Base-by-base conservation (phyloP, 2,329 filamentous ascomycete genomes). In the Capronia epimyces region DNA sequence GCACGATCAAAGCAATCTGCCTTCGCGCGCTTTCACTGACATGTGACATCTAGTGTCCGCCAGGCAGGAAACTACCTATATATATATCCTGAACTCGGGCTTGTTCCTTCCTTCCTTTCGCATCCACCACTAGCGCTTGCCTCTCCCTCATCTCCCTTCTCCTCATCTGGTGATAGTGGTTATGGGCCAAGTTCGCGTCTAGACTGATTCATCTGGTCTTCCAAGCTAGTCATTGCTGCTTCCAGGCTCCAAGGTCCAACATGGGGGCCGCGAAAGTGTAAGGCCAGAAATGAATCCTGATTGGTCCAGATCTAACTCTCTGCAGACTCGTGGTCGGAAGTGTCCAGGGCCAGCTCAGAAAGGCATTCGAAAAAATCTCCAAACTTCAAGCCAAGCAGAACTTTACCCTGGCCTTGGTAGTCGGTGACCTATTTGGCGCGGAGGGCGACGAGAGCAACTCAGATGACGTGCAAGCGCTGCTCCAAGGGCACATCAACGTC, bases 351-450 rank as follows among this genome's bases (percentile, higher is more conserved):
- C 82, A 87, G 64, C 78, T 96, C 46, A 76, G 80, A 56, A 69
- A 83, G 10, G 83, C 86, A 8, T 88, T 98, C 66, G 76, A 80
- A 53, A 98, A 96, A 69, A 74, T 97, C 16, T 76, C 83, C 7
- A 79, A 81, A 8, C 75, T 97, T 2, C 90, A 97, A 62, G 74
- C 82, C 29, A 97, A 96, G 71, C 93, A 96, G 65, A 79, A 77
- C 63, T 97, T 98, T 67, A 78, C 87, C 12, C 86, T 96, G 62
- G 89, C 87, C 13, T 82, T 98, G 49, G 73, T 95, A 25, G 81
- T 82, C 8, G 93, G 93, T 48, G 86, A 96, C 64, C 75, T 97
- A 5, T 97, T 97, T 64, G 27, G 29, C 3, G n/a, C 45, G 13
- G 73, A 77, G 15, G 70, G 77, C 37, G 71, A 75, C 20, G 61